Base-by-base conservation (phyloP, 805 yeast genomes). In the Zygoascus biomembranicola region DNA sequence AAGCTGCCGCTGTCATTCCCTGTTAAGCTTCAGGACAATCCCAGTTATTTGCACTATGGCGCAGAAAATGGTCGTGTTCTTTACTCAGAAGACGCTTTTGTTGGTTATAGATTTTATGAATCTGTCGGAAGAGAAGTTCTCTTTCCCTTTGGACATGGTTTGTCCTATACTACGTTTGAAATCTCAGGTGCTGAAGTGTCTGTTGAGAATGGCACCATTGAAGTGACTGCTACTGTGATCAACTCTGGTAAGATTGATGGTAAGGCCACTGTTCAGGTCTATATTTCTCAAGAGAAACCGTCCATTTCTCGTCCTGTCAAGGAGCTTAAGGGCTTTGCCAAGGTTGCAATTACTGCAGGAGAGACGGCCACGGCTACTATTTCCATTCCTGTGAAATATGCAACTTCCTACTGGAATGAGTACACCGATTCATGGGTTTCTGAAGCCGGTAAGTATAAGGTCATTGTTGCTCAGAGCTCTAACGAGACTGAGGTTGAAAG, bases 51-150 rank as follows among this genome's bases (percentile, higher is more conserved):
- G 59, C 78, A 74, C 66, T 79, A 69, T 68, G 66, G 75, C 48
- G 70, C 81, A 6, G 75, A 75, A 58, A 71, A 72, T 19, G 57
- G 57, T 5, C 64, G 62, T 32, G 77, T 73, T 39, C 59, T 75
- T 52, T 82, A 82, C 59, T 85, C 86, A 54, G 87, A 82, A 65
- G 85, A 79, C 61, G 76, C 82, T 45, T 81, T 72, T 63, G 78
- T 81, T 51, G 87, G 86, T 18, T 81, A 82, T 69, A 70, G 80
- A 55, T 79, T 67, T 68, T 82, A 78, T 64, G 85, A 82, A 60
- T 78, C 76, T 64, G 61, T 69, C 37, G 72, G 74, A 56, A 69
- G 66, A 46, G 72, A 72, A 28, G 80, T 78, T 5, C 69, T 76
- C 45, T 82, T 75, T 70, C 82, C 85, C 46, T 82, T 82, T 65